A percentile compares a stretch with the other conserved stretches of the same genome.
phyloP scores from a whole-genome alignment of 768 basidiomycete species.

The Calvatia gigantea region DNA sequence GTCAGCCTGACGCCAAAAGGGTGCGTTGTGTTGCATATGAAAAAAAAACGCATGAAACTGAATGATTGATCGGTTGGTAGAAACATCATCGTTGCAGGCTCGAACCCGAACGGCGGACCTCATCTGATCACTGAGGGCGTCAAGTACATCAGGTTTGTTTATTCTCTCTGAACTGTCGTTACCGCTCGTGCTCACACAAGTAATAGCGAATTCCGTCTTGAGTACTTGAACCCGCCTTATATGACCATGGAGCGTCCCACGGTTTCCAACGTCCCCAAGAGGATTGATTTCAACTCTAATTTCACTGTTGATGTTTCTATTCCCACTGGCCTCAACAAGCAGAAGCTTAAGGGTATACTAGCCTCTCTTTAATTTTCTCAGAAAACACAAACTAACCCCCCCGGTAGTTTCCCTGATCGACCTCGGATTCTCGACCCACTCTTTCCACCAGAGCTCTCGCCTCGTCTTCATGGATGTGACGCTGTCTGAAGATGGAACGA shows the following conservation, averaged over 20 bases:
- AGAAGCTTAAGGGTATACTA: constrained; percentile 28
- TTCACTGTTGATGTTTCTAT: constrained; percentile 32
- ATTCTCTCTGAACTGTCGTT: neutral
- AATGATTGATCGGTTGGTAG: constrained; percentile 9
- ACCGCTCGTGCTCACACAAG: neutral
- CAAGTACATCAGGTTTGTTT: constrained; percentile 21
- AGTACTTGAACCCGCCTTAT: constrained; percentile 40
- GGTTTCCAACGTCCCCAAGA: constrained; percentile 31
- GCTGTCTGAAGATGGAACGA: constrained; percentile 27
- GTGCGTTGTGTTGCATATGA: constrained; percentile 21
- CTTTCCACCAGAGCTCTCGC: constrained; percentile 35
- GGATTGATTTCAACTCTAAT: constrained; percentile 31
- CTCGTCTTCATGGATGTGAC: constrained; percentile 32
- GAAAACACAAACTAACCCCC: neutral
- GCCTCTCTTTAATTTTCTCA: neutral
- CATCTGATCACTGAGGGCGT: constrained; percentile 24
- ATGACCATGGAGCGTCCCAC: constrained; percentile 34
- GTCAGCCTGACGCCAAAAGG: constrained; percentile 55
- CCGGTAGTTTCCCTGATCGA: constrained; percentile 35
- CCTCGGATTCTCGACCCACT: constrained; percentile 40
- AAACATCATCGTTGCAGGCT: constrained; percentile 35
- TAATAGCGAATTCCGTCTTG: constrained; percentile 36
- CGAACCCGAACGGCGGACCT: constrained; percentile 39
- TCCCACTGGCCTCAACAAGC: constrained; percentile 24
- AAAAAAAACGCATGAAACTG: neutral